Percentiles rank a stretch among this genome's conserved stretches.
phyloP scores from a whole-genome alignment of 257 asterid genomes.

The Penstemon barbatus region DNA sequence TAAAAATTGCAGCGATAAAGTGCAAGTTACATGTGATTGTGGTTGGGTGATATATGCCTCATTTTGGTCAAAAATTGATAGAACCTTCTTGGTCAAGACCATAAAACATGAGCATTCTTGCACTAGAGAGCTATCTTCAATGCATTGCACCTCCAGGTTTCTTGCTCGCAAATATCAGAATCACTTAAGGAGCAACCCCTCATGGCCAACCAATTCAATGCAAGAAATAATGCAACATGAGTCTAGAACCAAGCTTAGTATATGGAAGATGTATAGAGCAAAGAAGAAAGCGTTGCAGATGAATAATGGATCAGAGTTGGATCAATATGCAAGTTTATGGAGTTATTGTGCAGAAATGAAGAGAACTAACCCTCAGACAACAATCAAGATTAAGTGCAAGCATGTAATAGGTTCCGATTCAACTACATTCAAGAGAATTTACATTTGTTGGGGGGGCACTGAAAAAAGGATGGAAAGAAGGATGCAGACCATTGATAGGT shows the following conservation, averaged over 20 bases:
- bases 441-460: background rate
- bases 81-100: background rate
- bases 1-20: background rate
- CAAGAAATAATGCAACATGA: background rate
- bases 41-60: constrained; percentile 12
- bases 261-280: background rate
- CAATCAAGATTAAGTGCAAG: background rate
- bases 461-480: background rate
- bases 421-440: background rate
- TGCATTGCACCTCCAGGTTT: background rate
- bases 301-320: background rate
- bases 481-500: background rate
- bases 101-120: background rate
- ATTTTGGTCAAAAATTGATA: background rate
- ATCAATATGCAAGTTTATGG: background rate
- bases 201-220: background rate
- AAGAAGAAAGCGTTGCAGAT: background rate
- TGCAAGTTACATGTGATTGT: constrained; percentile 10
- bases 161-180: background rate
- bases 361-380: background rate
- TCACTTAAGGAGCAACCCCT: background rate
- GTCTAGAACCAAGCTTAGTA: background rate
- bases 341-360: background rate
- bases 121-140: background rate
- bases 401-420: background rate